Evolutionary conservation across 176 grass and related monocot genomes (phyloP), one percentile per base, ranked within the genome.

Genomic region (Dendrocalamus sinicus): DNA sequence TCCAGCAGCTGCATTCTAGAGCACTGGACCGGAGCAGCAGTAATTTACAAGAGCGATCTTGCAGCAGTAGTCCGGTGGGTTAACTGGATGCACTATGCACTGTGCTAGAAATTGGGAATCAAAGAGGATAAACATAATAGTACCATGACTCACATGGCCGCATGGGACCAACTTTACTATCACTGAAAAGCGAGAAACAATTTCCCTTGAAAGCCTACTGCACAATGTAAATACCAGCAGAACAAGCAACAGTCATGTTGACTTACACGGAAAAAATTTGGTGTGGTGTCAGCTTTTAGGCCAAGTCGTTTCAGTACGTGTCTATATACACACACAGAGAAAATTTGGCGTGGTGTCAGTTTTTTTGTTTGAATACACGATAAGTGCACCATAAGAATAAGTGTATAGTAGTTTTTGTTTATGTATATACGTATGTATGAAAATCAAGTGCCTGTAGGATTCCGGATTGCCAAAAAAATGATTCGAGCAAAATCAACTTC

Each of bases 261-360:
- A 90, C 58, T 81, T 75, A n/a, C 70, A 30, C 30, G 8, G 15
- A 72, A 11, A 37, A 77, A 58, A 28, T 48, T 72, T 59, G 86
- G n/a, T 74, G 73, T 4, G 17, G 24, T 77, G 11, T 86, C 16
- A 60, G 58, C 66, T 83, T 66, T 72, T 61, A 73, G 35, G 26
- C 47, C 58, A 90, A 55, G 67, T 74, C 61, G 35, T 82, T 72
- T 82, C 78, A 76, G 58, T 37, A 68, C 76, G 57, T 40, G 70
- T 77, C 43, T 69, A 24, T 17, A 32, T 47, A 35, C 71, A 82
- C 46, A 68, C 1, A 32, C 0, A 32, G 2, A 32, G 2, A 32
- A 32, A 32, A 32, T 32, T 32, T 32, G 30, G 30, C 1, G 30
- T 32, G 1, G 1, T 32, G 30, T 32, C 30, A 32, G 30, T 32